Evolutionary conservation across 306 rosid genomes (phyloP), one percentile per base, ranked within the genome.

Genomic region (Inga oerstediana): DNA sequence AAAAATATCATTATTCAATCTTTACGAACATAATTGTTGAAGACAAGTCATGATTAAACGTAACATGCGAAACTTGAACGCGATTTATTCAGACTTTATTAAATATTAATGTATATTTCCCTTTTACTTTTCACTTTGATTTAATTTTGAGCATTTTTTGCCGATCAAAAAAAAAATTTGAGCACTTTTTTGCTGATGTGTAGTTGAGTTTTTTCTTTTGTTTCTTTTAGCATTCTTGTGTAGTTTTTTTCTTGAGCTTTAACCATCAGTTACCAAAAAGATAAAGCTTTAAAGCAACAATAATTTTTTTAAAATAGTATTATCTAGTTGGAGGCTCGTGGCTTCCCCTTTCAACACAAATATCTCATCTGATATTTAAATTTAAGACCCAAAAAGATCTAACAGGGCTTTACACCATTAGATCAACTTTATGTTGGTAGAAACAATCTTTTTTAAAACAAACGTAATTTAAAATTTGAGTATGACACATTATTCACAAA

Each of bases 401-500:
- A 39, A 1, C 1, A 0, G 1, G 6, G 8, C 0, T 4, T 6
- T 39, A 39, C 8, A 37, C 41, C 0, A 7, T 0, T 39, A 39
- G 6, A 39, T 2, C 43, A 39, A 6, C 8, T 39, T 5, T 37
- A 6, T 39, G 8, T 39, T 39, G 0, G 43, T 39, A 5, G 43
- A 39, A 39, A 39, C 6, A 39, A 39, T 39, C 43, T 39, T 39
- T 39, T 37, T 6, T 39, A 0, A 39, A 39, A 39, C 43, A 39
- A 39, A 39, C 7, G 8, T 39, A 39, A 39, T 11, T 11, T 45
- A 1, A 45, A 11, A 45, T 45, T 54, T 17, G 62, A 54, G 27
- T 54, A 54, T 0, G 24, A 2, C 24, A 54, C 24, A 19, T 54
- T 19, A 19, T 54, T 54, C 62, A 54, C 24, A 54, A 54, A 54